A percentile compares a stretch with the other conserved stretches of the same genome.
Conservation (phyloP, 2,329 filamentous ascomycete species). For the Drechslera avenae region DNA sequence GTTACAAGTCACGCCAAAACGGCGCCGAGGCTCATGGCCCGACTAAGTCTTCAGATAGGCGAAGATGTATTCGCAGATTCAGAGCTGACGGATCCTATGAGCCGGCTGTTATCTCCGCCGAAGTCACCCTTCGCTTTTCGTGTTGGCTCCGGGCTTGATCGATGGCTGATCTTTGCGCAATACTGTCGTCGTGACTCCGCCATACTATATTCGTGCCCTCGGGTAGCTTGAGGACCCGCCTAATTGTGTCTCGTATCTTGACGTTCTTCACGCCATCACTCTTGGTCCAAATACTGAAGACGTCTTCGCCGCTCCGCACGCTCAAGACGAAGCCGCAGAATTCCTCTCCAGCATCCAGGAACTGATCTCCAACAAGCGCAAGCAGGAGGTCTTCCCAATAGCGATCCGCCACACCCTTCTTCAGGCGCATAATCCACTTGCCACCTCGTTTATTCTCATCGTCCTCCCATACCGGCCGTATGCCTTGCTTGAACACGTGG, state of each 20-base stretch:
- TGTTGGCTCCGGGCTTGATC: conserved; percentile 75
- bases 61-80: too few species aligned
- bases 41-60: too few species aligned
- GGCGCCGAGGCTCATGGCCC: too few species aligned
- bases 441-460: conserved; percentile 94
- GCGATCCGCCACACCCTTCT: conserved; percentile 94
- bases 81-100: conserved; percentile 21
- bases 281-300: conserved; percentile 96
- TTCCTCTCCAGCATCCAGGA: conserved; percentile 88
- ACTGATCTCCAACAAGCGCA: conserved; percentile 91
- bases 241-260: conserved; percentile 97
- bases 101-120: conserved; percentile 39
- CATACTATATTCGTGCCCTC: conserved; percentile 89
- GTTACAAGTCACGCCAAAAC: too few species aligned
- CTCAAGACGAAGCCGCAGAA: conserved; percentile 94
- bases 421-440: conserved; percentile 95
- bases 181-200: conserved; percentile 95
- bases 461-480: conserved; percentile 97
- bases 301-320: conserved; percentile 93
- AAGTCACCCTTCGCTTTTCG: conserved; percentile 52
- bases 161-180: conserved; percentile 86
- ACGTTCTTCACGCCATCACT: conserved; percentile 92
- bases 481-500: conserved; percentile 95
- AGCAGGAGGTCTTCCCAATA: conserved; percentile 96
- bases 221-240: conserved; percentile 84